Base-by-base conservation (phyloP, 2,329 filamentous ascomycete species). In the Trichoderma harzianum region DNA sequence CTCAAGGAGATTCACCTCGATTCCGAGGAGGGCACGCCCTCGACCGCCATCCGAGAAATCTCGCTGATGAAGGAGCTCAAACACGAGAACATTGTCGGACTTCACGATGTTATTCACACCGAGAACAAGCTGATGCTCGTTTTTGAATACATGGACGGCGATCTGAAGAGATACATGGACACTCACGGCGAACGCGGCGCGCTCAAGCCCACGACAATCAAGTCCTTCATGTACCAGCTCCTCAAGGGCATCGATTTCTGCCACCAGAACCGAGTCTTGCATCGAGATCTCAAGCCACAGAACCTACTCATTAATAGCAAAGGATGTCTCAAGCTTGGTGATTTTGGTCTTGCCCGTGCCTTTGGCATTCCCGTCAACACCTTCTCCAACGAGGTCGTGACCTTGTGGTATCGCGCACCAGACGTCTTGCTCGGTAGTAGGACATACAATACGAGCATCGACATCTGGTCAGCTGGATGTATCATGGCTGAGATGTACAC, bases 401-500 rank as follows among this genome's bases (percentile, higher is more conserved):
- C 96, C 0, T 87, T 98, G 21, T 98, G 95, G 95, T 99, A 99
- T 82, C 93, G 96, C 57, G 96, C 96, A 1, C 96, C 96, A 0
- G 96, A 99, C 78, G 96, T 99, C 61, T 88, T 99, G 66, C 88
- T 99, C 60, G 96, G 96, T 67, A 96, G 93, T 78, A 87, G 96
- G 75, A 98, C 96, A 26, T 99, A 99, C 85, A 99, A 97, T 83
- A 99, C 96, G n/a, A 97, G 94, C 83, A 98, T 99, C 81, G 96
- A 99, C 79, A 98, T 99, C 80, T 99, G 96, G 96, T 97, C 94
- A 7, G 96, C 96, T 7, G 96, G 96, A 71, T 99, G 96, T 82
- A 99, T 99, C 86, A 98, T 99, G 96, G 96, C 96, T 11, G 96
- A 99, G 83, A 98, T 99, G 94, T 98, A 97, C 82, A 98, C 95